Evolutionary conservation across 2,329 filamentous ascomycete species (phyloP), one percentile per base, ranked within the genome.

Genomic region (Fusarium chlamydosporum): DNA sequence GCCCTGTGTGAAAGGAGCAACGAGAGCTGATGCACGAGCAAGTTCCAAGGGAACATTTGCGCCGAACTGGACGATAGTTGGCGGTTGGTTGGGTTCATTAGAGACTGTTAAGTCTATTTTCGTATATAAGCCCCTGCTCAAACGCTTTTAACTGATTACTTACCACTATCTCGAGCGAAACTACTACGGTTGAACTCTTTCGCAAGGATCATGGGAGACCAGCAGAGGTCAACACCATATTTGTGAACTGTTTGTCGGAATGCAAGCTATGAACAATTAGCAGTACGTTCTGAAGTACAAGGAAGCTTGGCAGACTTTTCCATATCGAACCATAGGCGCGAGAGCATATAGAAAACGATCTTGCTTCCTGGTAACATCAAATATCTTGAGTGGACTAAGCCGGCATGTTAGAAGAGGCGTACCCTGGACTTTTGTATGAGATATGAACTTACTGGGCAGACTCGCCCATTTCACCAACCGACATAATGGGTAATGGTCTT

Each of bases 191-290:
- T 90, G 76, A 91, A 91, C 74, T 91, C 89, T 73, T 90, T 91
- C 52, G 89, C 88, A 4, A 91, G 80, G 56, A 91, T 87, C 90
- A 92, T 92, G 42, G 90, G 90, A 3, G 89, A 91, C 86, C 90
- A 92, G 68, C 86, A 88, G 8, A 92, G 76, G 75, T 92, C 89
- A 16, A 86, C 86, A 47, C 86, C 87, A 76, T 90, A 92, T 47
- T 86, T 81, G 65, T 88, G 84, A 4, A 89, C 87, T 0, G 90
- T 89, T 70, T 91, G 86, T 47, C 90, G 86, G 74, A 92, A 92
- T 45, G 90, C 89, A 41, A 92, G 84, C 85, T 91, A 67, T 65
- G 56, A 72, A 6, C 7, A 2, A 31, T 73, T 4, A 74, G 63
- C 3, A 4, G 29, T 26, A 38, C 2, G 4, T 1, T 4, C 18